phyloP scores from a whole-genome alignment of 345 rosid genomes.

The Populus pruinosa region DNA sequence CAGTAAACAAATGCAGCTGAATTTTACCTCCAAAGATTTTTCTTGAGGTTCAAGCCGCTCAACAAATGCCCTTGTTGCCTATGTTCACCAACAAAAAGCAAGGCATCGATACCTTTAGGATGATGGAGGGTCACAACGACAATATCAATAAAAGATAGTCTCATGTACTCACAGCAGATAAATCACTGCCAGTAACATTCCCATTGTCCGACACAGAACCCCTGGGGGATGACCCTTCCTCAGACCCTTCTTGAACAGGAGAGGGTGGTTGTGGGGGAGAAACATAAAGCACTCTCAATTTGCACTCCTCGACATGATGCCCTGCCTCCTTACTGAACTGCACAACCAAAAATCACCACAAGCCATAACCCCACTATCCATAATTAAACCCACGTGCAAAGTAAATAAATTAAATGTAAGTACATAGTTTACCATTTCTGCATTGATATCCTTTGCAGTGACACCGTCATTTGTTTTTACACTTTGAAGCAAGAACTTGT shows the following conservation, averaged over 20 bases:
- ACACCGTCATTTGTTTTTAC: constrained; percentile 49
- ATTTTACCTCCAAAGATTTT: constrained; percentile 51
- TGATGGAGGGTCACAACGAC: background rate
- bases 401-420: background rate
- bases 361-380: constrained; percentile 5
- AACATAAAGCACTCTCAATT: constrained; percentile 63
- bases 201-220: constrained; percentile 64
- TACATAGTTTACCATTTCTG: constrained; percentile 53
- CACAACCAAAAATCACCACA: constrained; percentile 8
- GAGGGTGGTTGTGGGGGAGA: constrained; percentile 78
- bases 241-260: constrained; percentile 73
- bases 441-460: constrained; percentile 53
- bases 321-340: constrained; percentile 80
- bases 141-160: background rate
- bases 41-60: constrained; percentile 50
- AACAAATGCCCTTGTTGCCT: constrained; percentile 44
- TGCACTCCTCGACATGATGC: constrained; percentile 67
- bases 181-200: constrained; percentile 45
- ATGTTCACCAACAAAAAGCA: constrained; percentile 21
- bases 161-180: constrained; percentile 43
- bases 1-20: background rate
- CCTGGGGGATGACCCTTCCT: constrained; percentile 72
- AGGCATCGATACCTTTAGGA: constrained; percentile 5
- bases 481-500: constrained; percentile 79
- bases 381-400: background rate